Conservation (phyloP, 2,329 filamentous ascomycete genomes). For the Pseudocercospora pini-densiflorae region DNA sequence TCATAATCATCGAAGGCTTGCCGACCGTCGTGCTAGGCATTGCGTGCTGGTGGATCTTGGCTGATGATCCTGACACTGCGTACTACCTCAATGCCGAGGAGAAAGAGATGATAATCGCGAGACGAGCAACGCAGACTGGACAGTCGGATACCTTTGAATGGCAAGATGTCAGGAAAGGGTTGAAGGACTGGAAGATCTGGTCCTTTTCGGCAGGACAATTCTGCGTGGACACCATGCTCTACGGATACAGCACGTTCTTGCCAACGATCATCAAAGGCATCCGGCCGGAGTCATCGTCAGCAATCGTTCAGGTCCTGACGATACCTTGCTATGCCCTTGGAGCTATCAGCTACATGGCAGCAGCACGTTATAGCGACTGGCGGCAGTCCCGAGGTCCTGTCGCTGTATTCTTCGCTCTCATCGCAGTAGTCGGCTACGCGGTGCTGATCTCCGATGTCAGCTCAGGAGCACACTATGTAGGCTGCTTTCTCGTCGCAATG, state of each 20-base stretch:
- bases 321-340: conserved; percentile 79
- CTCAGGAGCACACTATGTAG: conserved; percentile 72
- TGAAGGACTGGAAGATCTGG: conserved; percentile 78
- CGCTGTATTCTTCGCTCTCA: conserved; percentile 62
- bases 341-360: conserved; percentile 68
- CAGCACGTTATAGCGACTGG: conserved; percentile 70
- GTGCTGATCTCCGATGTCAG: conserved; percentile 66
- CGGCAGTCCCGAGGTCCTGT: conserved; percentile 69
- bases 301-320: conserved; percentile 74
- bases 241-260: conserved; percentile 77
- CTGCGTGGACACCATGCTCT: conserved; percentile 75
- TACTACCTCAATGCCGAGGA: conserved; percentile 65
- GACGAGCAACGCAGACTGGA: conserved; percentile 56
- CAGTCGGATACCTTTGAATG: conserved; percentile 59
- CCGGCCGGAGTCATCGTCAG: conserved; percentile 62
- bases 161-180: conserved; percentile 67
- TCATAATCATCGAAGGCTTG: conserved; percentile 67
- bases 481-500: conserved; percentile 74
- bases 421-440: conserved; percentile 43
- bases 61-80: conserved; percentile 69
- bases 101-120: conserved; percentile 59
- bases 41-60: conserved; percentile 51
- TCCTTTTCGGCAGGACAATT: conserved; percentile 72
- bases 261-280: conserved; percentile 77
- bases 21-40: conserved; percentile 51